phyloP scores from a whole-genome alignment of 23 red algal species.

The Gracilaria vermiculophylla region DNA sequence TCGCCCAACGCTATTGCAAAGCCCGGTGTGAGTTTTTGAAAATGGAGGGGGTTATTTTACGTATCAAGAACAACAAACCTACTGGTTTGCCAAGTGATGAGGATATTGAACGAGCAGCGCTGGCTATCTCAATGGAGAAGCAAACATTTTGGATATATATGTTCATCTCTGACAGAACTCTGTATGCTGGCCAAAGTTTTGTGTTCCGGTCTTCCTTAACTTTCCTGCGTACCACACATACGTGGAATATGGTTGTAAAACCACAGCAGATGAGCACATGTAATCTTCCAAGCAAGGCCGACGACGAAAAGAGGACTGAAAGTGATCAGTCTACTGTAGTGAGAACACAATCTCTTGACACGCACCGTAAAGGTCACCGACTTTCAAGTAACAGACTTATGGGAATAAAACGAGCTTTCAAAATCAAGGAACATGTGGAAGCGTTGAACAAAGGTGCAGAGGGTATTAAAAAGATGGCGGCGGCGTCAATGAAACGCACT shows the following conservation, averaged over 20 bases:
- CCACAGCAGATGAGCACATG: not conserved
- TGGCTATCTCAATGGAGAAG: constrained; percentile 9
- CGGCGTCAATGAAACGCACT: not conserved
- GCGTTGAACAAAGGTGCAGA: not conserved
- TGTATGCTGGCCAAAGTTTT: not conserved
- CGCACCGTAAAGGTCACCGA: not conserved
- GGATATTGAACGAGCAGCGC: constrained; percentile 4
- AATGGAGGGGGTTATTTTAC: constrained; percentile 2
- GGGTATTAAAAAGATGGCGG: constrained; percentile 16
- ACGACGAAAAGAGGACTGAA: not conserved
- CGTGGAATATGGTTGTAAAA: constrained; percentile 5
- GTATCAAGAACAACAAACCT: constrained; percentile 37
- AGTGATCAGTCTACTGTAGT: not conserved
- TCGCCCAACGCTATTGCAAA: constrained; percentile 2
- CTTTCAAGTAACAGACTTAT: not conserved
- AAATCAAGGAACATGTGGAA: not conserved
- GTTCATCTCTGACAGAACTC: not conserved
- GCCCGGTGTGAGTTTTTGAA: constrained; percentile 22
- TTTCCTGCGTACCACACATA: constrained; percentile 34
- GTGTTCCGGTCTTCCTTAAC: not conserved
- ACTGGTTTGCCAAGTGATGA: constrained; percentile 6
- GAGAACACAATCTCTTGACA: not conserved
- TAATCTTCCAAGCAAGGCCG: not conserved
- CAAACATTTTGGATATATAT: constrained; percentile 1
- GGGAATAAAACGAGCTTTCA: constrained; percentile 21